These are phyloP conservation scores for Creolimax fragrantissima DNA, from an alignment of 78 protist genomes.

Conservation along the genomic window DNA sequence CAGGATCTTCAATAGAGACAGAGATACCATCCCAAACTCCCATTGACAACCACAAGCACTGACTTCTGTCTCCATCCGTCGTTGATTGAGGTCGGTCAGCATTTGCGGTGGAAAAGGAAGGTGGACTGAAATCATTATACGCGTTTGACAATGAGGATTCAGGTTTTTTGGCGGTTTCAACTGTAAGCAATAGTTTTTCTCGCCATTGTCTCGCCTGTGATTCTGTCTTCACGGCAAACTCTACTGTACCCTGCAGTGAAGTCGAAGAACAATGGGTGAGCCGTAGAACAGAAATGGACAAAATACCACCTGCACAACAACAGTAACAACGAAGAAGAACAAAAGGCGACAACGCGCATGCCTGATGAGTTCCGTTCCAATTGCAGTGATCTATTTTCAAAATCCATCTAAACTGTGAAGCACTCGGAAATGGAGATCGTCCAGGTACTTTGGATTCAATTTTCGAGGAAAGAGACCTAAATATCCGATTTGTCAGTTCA, in stretches of 20 bases:
- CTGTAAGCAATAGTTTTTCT: neutral
- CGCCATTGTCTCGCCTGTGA: neutral
- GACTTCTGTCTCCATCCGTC: neutral
- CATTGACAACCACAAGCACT: neutral
- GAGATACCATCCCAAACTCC: neutral
- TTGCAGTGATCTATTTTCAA: neutral
- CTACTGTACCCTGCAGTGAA: neutral
- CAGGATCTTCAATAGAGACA: neutral
- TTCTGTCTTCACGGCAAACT: neutral
- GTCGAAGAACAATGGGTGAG: neutral
- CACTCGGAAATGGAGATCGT: neutral
- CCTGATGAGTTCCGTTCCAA: neutral
- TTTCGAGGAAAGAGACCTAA: neutral
- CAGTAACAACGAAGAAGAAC: neutral
- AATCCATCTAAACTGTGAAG: neutral
- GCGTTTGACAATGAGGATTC: neutral
- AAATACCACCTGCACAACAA: neutral
- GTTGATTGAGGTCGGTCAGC: neutral
- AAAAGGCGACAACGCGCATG: neutral
- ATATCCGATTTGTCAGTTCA: too few species aligned
- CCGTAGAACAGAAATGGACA: neutral
- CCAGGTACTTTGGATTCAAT: neutral
- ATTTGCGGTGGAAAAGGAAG: neutral
- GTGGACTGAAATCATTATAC: neutral
- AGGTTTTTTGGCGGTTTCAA: neutral